Evolutionary conservation across 2,329 filamentous ascomycete species (phyloP).

Genomic region (Colletotrichum aenigma): DNA sequence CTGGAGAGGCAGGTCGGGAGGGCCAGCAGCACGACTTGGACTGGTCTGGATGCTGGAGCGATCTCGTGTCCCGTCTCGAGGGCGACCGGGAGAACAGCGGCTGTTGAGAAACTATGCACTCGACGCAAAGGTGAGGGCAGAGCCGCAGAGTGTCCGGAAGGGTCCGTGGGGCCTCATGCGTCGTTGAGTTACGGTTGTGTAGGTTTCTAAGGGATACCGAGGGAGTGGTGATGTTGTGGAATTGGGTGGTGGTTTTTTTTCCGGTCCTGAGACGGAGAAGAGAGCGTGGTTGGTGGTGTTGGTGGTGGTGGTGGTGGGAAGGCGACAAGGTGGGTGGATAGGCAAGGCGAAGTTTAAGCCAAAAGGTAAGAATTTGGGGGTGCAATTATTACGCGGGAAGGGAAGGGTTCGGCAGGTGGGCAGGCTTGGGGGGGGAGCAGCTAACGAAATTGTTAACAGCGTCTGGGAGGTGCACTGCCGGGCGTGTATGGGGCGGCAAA

Average conservation of each 20-base stretch:
- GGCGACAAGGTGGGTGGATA: neutral
- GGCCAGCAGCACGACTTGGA: conserved; percentile 35
- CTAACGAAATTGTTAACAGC: neutral
- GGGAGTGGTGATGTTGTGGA: neutral
- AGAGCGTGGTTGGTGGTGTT: neutral
- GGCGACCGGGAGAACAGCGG: conserved; percentile 22
- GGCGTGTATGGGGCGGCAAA: neutral
- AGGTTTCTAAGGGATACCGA: neutral
- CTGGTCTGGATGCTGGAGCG: conserved; percentile 16
- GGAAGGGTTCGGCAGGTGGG: neutral
- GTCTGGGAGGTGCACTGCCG: neutral
- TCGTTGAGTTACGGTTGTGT: neutral
- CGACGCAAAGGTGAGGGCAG: conserved; percentile 13
- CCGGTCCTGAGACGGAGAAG: neutral
- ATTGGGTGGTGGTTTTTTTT: conserved; percentile 10
- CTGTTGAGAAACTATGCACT: conserved; percentile 10
- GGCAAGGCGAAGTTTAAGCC: neutral
- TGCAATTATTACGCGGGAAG: conserved; percentile 1
- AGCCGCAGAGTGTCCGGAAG: neutral
- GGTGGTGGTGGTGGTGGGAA: neutral
- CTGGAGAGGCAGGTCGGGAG: conserved; percentile 32
- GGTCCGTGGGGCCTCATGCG: conserved; percentile 13
- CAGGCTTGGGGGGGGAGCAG: neutral
- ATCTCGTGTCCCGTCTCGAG: conserved; percentile 12
- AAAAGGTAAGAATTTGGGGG: neutral